Percentiles rank a stretch among this genome's conserved stretches.
These are phyloP conservation scores for Penicillium pulvis DNA, from an alignment of 495 filamentous ascomycete genomes.

Conservation along the genomic window DNA sequence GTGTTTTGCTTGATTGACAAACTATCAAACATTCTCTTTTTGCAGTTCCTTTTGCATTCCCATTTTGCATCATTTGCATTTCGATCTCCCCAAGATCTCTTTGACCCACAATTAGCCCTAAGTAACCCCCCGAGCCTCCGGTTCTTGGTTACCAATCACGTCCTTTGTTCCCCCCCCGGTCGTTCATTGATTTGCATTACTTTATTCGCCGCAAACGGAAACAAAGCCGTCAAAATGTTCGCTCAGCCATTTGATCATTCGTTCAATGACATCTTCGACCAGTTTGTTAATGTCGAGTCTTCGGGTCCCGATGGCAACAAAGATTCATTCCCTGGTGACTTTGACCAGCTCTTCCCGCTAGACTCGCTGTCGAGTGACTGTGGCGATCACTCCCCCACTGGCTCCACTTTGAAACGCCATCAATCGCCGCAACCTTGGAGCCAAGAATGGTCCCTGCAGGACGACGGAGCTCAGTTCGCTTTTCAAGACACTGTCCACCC, in stretches of 20 bases:
- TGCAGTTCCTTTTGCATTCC: not conserved
- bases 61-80: conserved; percentile 17
- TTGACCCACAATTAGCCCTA: conserved; percentile 16
- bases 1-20: conserved; percentile 47
- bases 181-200: conserved; percentile 23
- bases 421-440: conserved; percentile 44
- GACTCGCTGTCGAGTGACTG: conserved; percentile 47
- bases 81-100: conserved; percentile 14
- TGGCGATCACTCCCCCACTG: conserved; percentile 47
- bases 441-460: conserved; percentile 45
- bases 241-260: conserved; percentile 52
- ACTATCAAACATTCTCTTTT: conserved; percentile 13
- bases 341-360: conserved; percentile 47
- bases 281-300: conserved; percentile 53
- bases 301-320: conserved; percentile 44
- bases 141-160: conserved; percentile 36
- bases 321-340: conserved; percentile 45
- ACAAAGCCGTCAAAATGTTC: conserved; percentile 44
- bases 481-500: conserved; percentile 46
- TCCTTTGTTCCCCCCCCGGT: conserved; percentile 19
- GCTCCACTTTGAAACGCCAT: conserved; percentile 40
- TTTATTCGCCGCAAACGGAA: conserved; percentile 49
- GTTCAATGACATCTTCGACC: conserved; percentile 55
- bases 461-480: conserved; percentile 35
- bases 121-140: conserved; percentile 9